phyloP scores from a whole-genome alignment of 768 basidiomycete genomes.

The Mycena alexandri region DNA sequence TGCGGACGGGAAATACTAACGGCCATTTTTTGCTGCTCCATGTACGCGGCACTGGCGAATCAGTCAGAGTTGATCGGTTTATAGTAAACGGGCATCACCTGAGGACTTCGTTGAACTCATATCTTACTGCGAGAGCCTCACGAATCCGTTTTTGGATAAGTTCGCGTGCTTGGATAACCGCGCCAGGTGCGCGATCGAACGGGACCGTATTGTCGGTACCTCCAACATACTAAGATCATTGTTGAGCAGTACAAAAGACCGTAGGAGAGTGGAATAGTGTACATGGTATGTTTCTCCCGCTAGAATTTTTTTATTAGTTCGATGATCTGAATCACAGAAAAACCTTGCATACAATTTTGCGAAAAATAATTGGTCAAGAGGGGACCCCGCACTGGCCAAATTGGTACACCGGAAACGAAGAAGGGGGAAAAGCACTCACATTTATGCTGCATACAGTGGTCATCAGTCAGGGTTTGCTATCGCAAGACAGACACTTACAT shows the following conservation, averaged over 20 bases:
- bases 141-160: constrained; percentile 70
- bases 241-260: background rate
- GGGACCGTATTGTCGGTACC: constrained; percentile 81
- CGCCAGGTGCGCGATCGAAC: constrained; percentile 67
- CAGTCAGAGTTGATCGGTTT: constrained; percentile 10
- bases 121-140: constrained; percentile 55
- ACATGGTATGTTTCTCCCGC: constrained; percentile 88
- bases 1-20: constrained; percentile 54
- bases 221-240: constrained; percentile 73
- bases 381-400: constrained; percentile 69
- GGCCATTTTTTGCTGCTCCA: constrained; percentile 88
- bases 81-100: constrained; percentile 51
- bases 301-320: constrained; percentile 43
- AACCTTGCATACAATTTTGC: constrained; percentile 73
- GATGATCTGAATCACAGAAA: constrained; percentile 1
- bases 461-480: constrained; percentile 14
- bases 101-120: constrained; percentile 81
- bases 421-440: constrained; percentile 51
- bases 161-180: constrained; percentile 68
- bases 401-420: constrained; percentile 4
- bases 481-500: constrained; percentile 55
- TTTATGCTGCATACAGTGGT: constrained; percentile 67
- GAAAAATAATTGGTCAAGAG: constrained; percentile 88
- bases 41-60: constrained; percentile 74
- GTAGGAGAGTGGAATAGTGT: constrained; percentile 11